Evolutionary conservation across 2,329 filamentous ascomycete species (phyloP), one percentile per base, ranked within the genome.

Genomic region (Trichoderma koningiopsis): DNA sequence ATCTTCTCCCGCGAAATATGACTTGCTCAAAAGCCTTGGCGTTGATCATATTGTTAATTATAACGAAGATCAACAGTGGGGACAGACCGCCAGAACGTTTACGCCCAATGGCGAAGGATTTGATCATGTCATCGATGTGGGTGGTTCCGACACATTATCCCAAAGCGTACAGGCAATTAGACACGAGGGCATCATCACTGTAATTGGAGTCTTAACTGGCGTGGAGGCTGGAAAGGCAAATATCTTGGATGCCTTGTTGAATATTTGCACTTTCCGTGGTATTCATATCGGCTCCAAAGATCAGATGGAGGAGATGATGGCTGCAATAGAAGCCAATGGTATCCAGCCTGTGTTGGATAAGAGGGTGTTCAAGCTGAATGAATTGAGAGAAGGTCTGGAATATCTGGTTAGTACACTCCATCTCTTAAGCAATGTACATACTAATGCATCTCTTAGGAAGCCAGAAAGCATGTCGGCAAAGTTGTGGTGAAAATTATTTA

Each of bases 281-380:
- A 49, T 49, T 49, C 47, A 24, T 13, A 49, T 49, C 47, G n/a
- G 47, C n/a, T 49, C 47, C 24, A 49, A 22, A 60, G 57, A 19
- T 1, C 57, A 60, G 57, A 60, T 43, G 57, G 57, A 60, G 3
- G 57, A 43, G 8, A 60, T 60, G 57, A 60, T 60, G 57, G 35
- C 57, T 22, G 57, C 35, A 29, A 60, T 60, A 29, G 57, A 60
- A 19, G 57, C 57, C 24, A 60, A 60, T 19, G 27, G 33, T 19
- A 60, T 60, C 7, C 57, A 47, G 16, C 57, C 57, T 5, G 24
- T 60, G 16, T 43, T 60, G 11, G 57, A 60, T 24, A 60, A 60
- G 22, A 60, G 24, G 19, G 22, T 60, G 4, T 60, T 43, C 57
- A 47, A 43, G 22, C 5, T 60, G 8, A 35, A 47, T 16, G 57